A percentile compares a stretch with the other conserved stretches of the same genome.
Evolutionary conservation across 495 filamentous ascomycete genomes (phyloP).

Genomic region (Cudoniella acicularis): DNA sequence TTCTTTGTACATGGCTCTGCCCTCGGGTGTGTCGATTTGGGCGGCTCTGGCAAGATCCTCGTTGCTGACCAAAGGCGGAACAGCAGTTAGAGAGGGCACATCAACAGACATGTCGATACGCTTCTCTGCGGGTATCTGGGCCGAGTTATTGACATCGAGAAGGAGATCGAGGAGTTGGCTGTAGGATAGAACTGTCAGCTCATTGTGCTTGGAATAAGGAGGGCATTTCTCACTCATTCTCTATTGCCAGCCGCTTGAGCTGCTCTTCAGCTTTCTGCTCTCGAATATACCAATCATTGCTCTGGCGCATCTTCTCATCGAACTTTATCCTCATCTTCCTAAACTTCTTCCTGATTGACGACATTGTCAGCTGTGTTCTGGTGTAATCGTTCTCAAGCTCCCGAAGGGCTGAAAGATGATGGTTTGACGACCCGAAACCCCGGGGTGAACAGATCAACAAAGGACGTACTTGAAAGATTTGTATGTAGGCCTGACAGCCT

Average conservation of each 20-base stretch:
- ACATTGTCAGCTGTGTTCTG: conserved; percentile 11
- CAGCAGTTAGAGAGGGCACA: conserved; percentile 2
- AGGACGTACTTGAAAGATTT: conserved; percentile 27
- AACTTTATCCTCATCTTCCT: conserved; percentile 86
- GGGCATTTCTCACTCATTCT: conserved; percentile 60
- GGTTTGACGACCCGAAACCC: neutral
- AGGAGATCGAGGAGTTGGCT: conserved; percentile 64
- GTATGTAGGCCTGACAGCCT: conserved; percentile 18
- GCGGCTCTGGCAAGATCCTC: conserved; percentile 16
- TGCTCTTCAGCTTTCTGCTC: conserved; percentile 74
- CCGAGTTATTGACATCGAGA: conserved; percentile 77
- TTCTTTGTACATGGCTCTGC: conserved; percentile 37
- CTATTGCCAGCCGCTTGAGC: conserved; percentile 72
- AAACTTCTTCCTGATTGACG: conserved; percentile 69
- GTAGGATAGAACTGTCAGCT: conserved; percentile 29
- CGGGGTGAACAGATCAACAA: neutral
- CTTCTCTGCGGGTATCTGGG: conserved; percentile 67
- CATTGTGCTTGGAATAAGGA: conserved; percentile 44
- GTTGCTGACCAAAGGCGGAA: conserved; percentile 15
- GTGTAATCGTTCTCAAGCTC: no score
- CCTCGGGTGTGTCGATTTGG: conserved; percentile 40
- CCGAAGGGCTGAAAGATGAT: neutral
- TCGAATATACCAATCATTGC: conserved; percentile 69
- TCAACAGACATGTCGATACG: conserved; percentile 48
- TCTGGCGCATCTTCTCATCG: conserved; percentile 75